A percentile compares a stretch with the other conserved stretches of the same genome.
Conservation (phyloP, 2,329 filamentous ascomycete species). For the Paracorniculantispora psalliotae region DNA sequence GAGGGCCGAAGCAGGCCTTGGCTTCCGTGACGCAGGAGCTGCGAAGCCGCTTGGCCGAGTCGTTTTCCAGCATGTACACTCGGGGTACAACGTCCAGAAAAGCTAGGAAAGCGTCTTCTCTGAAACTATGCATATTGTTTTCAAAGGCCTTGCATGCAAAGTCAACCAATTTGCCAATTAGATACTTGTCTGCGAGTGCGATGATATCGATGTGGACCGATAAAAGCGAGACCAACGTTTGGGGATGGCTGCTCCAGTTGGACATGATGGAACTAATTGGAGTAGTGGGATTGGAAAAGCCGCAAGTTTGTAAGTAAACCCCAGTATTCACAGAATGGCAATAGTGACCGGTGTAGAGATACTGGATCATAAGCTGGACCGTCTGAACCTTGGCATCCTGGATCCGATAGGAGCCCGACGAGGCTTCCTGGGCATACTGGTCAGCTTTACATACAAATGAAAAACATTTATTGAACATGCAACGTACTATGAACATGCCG, state of each 20-base stretch:
- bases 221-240: neutral
- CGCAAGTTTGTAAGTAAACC: too few relatives aligned
- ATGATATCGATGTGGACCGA: neutral
- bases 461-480: neutral
- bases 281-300: too few relatives aligned
- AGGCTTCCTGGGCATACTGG: neutral
- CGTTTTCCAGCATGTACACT: neutral
- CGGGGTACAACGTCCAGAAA: neutral
- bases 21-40: neutral
- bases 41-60: neutral
- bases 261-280: too few relatives aligned
- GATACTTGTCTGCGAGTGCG: neutral
- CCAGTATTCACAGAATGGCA: neutral
- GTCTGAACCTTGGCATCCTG: neutral
- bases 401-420: neutral
- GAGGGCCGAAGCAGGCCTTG: neutral
- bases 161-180: neutral
- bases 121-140: too few relatives aligned
- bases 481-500: neutral
- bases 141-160: too few relatives aligned
- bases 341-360: slow-evolving; percentile 8
- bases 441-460: too few relatives aligned
- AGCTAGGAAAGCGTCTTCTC: too few relatives aligned
- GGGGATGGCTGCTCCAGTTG: too few relatives aligned
- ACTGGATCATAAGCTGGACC: slow-evolving; percentile 1